Evolutionary conservation across 345 rosid species (phyloP).

Genomic region (Moricandia arvensis): DNA sequence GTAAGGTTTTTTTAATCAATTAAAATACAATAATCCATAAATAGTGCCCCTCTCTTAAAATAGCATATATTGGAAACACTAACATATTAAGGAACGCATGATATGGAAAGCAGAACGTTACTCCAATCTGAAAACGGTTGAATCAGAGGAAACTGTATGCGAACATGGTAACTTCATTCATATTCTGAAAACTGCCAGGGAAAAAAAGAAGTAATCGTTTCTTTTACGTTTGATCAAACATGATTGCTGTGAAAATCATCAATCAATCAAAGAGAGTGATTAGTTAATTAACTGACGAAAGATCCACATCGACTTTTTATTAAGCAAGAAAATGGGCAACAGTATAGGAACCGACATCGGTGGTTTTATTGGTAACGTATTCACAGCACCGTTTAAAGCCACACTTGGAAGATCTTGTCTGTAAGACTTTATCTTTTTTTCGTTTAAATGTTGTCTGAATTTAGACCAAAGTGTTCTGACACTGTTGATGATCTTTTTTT

Average conservation of each 20-base stretch:
- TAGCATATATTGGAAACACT: too few species aligned
- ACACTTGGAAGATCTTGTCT: slow-evolving; percentile 56
- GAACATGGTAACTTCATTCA: slow-evolving; percentile 1
- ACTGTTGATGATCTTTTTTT: too few species aligned
- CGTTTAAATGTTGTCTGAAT: too few species aligned
- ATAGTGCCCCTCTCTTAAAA: too few species aligned
- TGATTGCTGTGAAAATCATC: neutral
- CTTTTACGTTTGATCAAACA: slow-evolving; percentile 10
- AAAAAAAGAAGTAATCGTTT: neutral
- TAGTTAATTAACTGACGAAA: neutral
- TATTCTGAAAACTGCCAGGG: neutral
- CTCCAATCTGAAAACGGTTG: slow-evolving; percentile 12
- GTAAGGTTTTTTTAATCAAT: too few species aligned
- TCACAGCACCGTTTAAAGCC: slow-evolving; percentile 62
- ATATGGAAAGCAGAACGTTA: too few species aligned
- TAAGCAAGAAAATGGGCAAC: slow-evolving; percentile 46
- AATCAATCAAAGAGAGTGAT: slow-evolving; percentile 2
- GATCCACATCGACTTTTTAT: neutral
- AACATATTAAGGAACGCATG: too few species aligned
- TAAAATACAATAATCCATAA: too few species aligned
- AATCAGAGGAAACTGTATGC: slow-evolving; percentile 1
- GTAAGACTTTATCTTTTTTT: too few species aligned
- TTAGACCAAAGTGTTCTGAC: too few species aligned
- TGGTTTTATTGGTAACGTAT: slow-evolving; percentile 47
- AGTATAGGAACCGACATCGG: slow-evolving; percentile 52